Evolutionary conservation across 192 early-diverging fungal genomes (phyloP).

Genomic region (Cladochytrium replicatum): DNA sequence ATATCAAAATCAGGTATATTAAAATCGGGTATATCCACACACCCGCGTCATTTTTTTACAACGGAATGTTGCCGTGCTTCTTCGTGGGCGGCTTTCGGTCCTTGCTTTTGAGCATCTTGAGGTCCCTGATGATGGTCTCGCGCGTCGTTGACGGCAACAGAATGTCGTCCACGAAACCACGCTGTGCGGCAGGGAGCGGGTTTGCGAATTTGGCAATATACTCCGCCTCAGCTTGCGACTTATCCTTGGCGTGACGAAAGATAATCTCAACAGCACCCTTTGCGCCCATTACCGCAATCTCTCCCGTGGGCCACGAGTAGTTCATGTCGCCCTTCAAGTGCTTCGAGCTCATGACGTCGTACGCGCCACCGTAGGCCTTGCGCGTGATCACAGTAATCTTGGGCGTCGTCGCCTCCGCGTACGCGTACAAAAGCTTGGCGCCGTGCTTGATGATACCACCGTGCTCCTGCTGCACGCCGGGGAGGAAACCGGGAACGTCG

Average conservation of each 20-base stretch:
- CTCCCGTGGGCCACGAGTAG: conserved; percentile 91
- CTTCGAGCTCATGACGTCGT: conserved; percentile 98
- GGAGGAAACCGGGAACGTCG: conserved; percentile 94
- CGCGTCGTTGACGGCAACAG: conserved; percentile 63
- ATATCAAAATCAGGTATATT: too few species aligned
- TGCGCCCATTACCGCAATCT: conserved; percentile 98
- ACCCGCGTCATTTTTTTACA: too few species aligned
- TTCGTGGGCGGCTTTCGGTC: conserved; percentile 66
- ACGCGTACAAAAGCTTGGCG: conserved; percentile 92
- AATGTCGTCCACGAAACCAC: conserved; percentile 53
- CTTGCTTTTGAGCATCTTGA: conserved; percentile 71
- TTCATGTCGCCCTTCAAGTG: conserved; percentile 88
- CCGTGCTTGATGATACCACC: conserved; percentile 92
- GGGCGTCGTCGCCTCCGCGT: conserved; percentile 92
- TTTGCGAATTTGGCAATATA: conserved; percentile 90
- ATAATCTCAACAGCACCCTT: conserved; percentile 97
- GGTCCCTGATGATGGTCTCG: conserved; percentile 77
- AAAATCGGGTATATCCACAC: too few species aligned
- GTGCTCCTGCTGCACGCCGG: conserved; percentile 91
- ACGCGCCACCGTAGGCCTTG: conserved; percentile 96
- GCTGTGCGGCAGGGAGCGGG: conserved; percentile 87
- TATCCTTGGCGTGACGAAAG: conserved; percentile 58
- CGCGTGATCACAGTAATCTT: conserved; percentile 91
- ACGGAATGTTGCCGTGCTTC: conserved; percentile 92
- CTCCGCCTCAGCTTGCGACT: conserved; percentile 64